These are phyloP conservation scores for Massospora cicadina DNA, from an alignment of 371 early-diverging fungal genomes.

Conservation along the genomic window DNA sequence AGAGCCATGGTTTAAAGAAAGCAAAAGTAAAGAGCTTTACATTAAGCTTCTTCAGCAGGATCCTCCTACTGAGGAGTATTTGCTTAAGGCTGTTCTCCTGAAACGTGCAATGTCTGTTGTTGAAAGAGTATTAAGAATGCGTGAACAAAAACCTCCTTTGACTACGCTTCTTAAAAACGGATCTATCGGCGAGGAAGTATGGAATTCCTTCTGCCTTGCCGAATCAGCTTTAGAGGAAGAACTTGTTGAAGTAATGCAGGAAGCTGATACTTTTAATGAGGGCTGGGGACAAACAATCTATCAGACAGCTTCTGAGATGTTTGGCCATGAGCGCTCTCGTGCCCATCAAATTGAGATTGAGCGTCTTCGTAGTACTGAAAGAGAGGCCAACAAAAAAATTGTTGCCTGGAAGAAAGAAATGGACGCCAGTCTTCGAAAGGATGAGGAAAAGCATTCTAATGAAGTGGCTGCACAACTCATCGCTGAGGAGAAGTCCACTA, in stretches of 20 bases:
- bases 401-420: slow-evolving; percentile 10
- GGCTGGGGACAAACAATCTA: slow-evolving; percentile 79
- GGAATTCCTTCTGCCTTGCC: slow-evolving; percentile 57
- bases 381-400: slow-evolving; percentile 6
- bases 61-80: slow-evolving; percentile 32
- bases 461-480: background rate
- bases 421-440: background rate
- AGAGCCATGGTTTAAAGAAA: slow-evolving; percentile 58
- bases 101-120: slow-evolving; percentile 75
- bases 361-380: slow-evolving; percentile 7
- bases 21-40: slow-evolving; percentile 47
- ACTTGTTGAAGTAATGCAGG: slow-evolving; percentile 56
- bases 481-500: background rate
- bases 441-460: background rate
- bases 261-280: slow-evolving; percentile 61
- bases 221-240: slow-evolving; percentile 73
- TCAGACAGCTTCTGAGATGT: slow-evolving; percentile 62
- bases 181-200: slow-evolving; percentile 72
- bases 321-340: slow-evolving; percentile 16
- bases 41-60: slow-evolving; percentile 38
- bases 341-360: slow-evolving; percentile 9
- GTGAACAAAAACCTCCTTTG: slow-evolving; percentile 72
- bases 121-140: slow-evolving; percentile 46
- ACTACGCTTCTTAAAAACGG: slow-evolving; percentile 60
- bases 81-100: slow-evolving; percentile 57